Evolutionary conservation across 2,329 filamentous ascomycete genomes (phyloP), one percentile per base, ranked within the genome.

Genomic region (Acarospora socialis): DNA sequence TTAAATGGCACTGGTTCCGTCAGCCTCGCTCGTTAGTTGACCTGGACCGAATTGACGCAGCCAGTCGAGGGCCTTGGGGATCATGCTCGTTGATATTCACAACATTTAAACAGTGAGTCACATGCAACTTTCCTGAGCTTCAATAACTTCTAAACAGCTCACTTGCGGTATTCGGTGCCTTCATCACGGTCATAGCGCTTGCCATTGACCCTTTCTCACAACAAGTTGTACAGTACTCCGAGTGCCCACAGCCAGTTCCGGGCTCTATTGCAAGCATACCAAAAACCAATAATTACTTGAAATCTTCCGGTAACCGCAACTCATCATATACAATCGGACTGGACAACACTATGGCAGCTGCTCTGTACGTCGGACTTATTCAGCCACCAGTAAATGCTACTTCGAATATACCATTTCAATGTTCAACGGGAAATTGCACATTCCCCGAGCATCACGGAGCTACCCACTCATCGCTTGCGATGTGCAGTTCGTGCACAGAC

Each of bases 361-460:
- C 22, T 25, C 22, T 25, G 22, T 25, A 25, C 22, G 22, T 25
- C 22, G 22, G 22, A 25, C 22, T 25, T 25, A 25, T 25, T 25
- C 22, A 25, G 8, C 22, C 22, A 25, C 22, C 22, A 25, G 22
- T 25, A 25, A 25, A 25, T 14, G 22, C 22, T 25, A 25, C 22
- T 25, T 25, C 22, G 7, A 25, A 14, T 25, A 25, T 25, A 13
- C 22, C 22, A n/a, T n/a, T 25, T 14, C 22, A 25, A 14, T 25
- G 22, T 25, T 25, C 22, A 3, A 25, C 22, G 5, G 22, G 22
- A 9, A 25, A 25, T 25, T 25, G 22, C 22, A 25, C 22, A 25
- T 25, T 25, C 22, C 22, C 22, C 7, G 5, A 25, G 15, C 12
- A 25, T 25, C 22, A 25, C 8, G 22, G 8, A 13, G 22, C 7